These are phyloP conservation scores for Amylocystis lapponica DNA, from an alignment of 768 basidiomycete genomes.

Conservation along the genomic window DNA sequence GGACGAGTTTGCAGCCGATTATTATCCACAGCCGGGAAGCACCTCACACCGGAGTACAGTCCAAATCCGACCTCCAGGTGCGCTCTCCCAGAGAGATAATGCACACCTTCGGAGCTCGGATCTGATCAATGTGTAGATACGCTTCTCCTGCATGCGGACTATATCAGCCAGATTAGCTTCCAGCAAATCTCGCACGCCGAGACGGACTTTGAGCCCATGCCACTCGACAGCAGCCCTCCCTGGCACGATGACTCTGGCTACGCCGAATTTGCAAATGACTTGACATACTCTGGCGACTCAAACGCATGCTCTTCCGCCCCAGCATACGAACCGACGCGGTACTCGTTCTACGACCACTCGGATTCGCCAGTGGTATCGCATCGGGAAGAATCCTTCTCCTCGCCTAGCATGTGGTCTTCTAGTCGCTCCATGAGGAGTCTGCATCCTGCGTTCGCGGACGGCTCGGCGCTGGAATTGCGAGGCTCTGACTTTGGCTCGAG, in stretches of 20 bases:
- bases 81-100: too few species aligned
- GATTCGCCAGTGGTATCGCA: too few species aligned
- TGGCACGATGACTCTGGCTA: background rate
- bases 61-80: too few species aligned
- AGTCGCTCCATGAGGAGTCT: background rate
- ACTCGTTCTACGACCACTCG: background rate
- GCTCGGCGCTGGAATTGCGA: background rate
- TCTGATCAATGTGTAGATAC: too few species aligned
- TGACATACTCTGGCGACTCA: background rate
- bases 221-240: constrained; percentile 12
- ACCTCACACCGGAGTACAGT: too few species aligned
- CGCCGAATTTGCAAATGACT: constrained; percentile 1
- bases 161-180: background rate
- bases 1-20: too few species aligned
- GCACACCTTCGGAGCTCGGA: too few species aligned
- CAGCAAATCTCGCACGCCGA: background rate
- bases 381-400: background rate
- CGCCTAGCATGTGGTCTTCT: background rate
- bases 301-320: too few species aligned
- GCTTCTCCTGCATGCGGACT: background rate
- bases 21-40: too few species aligned
- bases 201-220: constrained; percentile 7
- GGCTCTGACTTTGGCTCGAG: background rate
- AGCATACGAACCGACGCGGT: constrained; percentile 6
- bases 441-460: background rate